phyloP scores from a whole-genome alignment of 2,329 filamentous ascomycete species.

The Fusarium foetens region DNA sequence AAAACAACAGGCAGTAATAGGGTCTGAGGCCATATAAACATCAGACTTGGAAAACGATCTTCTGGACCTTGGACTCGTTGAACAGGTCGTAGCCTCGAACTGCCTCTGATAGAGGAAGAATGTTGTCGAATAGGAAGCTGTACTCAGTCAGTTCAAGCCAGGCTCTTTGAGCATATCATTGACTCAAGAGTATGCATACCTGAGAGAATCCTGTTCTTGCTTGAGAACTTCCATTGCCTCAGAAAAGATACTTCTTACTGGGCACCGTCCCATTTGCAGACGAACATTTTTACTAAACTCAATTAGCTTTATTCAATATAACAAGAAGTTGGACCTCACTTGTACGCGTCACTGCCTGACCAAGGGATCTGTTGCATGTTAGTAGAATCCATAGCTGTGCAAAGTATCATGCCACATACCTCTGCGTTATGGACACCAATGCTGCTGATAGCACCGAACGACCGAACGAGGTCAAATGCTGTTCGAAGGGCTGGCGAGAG shows the following conservation, averaged over 20 bases:
- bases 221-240: slow-evolving; percentile 72
- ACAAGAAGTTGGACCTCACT: slow-evolving; percentile 48
- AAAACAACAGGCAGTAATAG: accelerated
- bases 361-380: slow-evolving; percentile 67
- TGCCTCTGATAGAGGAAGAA: slow-evolving; percentile 75
- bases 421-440: slow-evolving; percentile 81
- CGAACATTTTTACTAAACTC: slow-evolving; percentile 72
- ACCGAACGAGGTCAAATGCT: slow-evolving; percentile 75
- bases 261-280: slow-evolving; percentile 81
- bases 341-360: slow-evolving; percentile 70
- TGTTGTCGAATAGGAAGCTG: slow-evolving; percentile 80
- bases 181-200: slow-evolving; percentile 57
- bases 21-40: accelerated
- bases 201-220: slow-evolving; percentile 71
- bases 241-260: slow-evolving; percentile 75
- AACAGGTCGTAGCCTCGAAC: slow-evolving; percentile 76
- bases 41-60: slow-evolving; percentile 68
- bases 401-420: slow-evolving; percentile 52
- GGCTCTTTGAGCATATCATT: background rate
- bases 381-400: background rate
- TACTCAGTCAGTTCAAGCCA: background rate
- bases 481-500: slow-evolving; percentile 74
- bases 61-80: slow-evolving; percentile 77
- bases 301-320: slow-evolving; percentile 16
- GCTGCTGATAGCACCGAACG: slow-evolving; percentile 78